Evolutionary conservation across 768 basidiomycete genomes (phyloP), one percentile per base, ranked within the genome.

Genomic region (Pleurotus tuoliensis): DNA sequence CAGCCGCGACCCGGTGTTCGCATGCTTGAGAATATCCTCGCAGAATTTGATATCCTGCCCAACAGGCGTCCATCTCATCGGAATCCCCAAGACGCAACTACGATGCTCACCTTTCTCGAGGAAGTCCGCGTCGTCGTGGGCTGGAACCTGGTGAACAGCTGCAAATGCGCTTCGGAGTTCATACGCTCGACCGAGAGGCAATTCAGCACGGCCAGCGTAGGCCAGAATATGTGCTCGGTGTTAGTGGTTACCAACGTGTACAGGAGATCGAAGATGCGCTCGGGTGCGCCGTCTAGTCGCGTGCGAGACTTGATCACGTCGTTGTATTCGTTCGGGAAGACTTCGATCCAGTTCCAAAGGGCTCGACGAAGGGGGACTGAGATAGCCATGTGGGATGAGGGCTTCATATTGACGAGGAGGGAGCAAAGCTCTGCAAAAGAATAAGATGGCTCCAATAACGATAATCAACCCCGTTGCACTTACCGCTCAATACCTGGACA

Each of bases 291-390:
- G 57, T 96, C 94, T 11, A 90, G 74, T 46, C 74, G 78, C 25
- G 86, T 82, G 45, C 86, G 78, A 3, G 77, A 74, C 8, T 80
- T 76, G 38, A 93, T 77, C 4, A 83, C 78, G 5, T 92, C 86
- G 53, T 87, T 86, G 67, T 86, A 96, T 66, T 97, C 91, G 4
- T 75, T 72, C 0, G 91, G 87, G 64, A 87, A 90, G 20, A 82
- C 74, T 27, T 88, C 85, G 30, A 95, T 85, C 92, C 92, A 96
- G 60, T 88, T 92, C 93, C 94, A 95, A 24, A 96, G 75, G 1
- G 90, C 91, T 25, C 81, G 77, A 18, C 92, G 83, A 37, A 96
- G 77, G 24, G 88, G 82, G 24, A 81, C 74, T 0, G 92, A 84
- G 47, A 94, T 79, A 1, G 88, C 85, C 12, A 80, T 69, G 57